Percentiles rank a stretch among this genome's conserved stretches.
phyloP scores from a whole-genome alignment of 2,329 filamentous ascomycete species.

The Corniculantispora saksenae region DNA sequence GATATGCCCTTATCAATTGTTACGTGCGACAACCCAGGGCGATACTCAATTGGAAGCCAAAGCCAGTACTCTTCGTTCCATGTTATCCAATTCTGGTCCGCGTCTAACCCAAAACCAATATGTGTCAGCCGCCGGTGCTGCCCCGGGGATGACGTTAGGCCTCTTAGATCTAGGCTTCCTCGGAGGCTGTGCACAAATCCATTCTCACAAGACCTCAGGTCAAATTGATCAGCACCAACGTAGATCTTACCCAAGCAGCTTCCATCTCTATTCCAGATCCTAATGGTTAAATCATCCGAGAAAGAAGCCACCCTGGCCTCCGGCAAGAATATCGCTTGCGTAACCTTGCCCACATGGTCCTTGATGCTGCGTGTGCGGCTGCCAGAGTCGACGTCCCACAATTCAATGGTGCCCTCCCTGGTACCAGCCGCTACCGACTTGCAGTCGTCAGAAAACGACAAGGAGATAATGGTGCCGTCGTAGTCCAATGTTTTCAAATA shows the following conservation, averaged over 20 bases:
- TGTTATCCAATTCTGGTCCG: neutral
- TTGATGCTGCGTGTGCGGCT: neutral
- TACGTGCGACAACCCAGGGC: too few species aligned
- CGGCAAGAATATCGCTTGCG: neutral
- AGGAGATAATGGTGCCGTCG: neutral
- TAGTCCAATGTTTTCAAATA: neutral
- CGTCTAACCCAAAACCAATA: neutral
- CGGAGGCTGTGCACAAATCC: too few species aligned
- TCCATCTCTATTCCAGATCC: neutral
- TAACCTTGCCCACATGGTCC: neutral
- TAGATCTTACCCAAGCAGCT: neutral
- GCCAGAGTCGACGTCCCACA: neutral
- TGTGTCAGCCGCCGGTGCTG: too few species aligned
- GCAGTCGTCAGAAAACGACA: neutral
- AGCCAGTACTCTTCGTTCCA: neutral
- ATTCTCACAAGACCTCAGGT: too few species aligned
- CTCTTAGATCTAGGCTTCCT: too few species aligned
- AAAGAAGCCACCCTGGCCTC: neutral
- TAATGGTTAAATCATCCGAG: neutral
- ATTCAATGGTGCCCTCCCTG: neutral
- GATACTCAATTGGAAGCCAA: neutral
- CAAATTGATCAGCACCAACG: too few species aligned
- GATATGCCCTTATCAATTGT: neutral
- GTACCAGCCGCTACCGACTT: neutral
- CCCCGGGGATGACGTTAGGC: neutral